Evolutionary conservation across 495 filamentous ascomycete genomes (phyloP).

Genomic region (Penicillium canescens): DNA sequence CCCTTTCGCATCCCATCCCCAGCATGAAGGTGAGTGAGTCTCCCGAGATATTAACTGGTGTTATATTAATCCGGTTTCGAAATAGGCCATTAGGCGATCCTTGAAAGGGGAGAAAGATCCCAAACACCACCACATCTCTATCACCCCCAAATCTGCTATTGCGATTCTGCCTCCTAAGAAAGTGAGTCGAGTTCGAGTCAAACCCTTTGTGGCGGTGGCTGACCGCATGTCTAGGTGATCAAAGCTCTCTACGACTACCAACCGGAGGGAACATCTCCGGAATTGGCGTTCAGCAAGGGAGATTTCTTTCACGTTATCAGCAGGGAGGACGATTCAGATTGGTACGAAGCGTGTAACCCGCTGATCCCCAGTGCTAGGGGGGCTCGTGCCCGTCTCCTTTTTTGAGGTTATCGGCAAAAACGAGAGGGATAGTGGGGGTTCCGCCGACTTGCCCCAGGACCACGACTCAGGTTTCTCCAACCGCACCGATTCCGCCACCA

Average conservation of each 20-base stretch:
- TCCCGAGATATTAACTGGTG: slow-evolving; percentile 12
- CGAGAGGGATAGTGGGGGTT: slow-evolving; percentile 77
- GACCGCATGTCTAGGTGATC: slow-evolving; percentile 69
- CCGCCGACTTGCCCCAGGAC: slow-evolving; percentile 61
- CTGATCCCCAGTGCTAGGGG: slow-evolving; percentile 80
- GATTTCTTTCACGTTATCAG: slow-evolving; percentile 99
- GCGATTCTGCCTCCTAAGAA: slow-evolving; percentile 97
- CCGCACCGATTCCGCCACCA: slow-evolving; percentile 38
- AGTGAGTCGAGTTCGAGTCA: slow-evolving; percentile 50
- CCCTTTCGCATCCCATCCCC: slow-evolving; percentile 13
- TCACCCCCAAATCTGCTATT: slow-evolving; percentile 89
- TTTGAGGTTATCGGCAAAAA: slow-evolving; percentile 91
- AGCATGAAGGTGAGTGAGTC: slow-evolving; percentile 27
- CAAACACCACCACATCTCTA: slow-evolving; percentile 77
- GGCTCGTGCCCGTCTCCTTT: slow-evolving; percentile 88
- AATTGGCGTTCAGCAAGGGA: slow-evolving; percentile 87
- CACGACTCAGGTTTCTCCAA: slow-evolving; percentile 82
- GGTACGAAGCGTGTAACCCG: slow-evolving; percentile 99
- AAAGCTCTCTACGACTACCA: slow-evolving; percentile 93
- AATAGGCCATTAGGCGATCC: slow-evolving; percentile 77
- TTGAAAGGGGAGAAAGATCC: slow-evolving; percentile 82
- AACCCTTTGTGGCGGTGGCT: slow-evolving; percentile 18
- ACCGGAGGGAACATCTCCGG: slow-evolving; percentile 64
- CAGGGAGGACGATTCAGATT: slow-evolving; percentile 89
- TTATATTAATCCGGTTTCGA: slow-evolving; percentile 14